Base-by-base conservation (phyloP, 2,329 filamentous ascomycete species). In the Trichoderma arundinaceum region DNA sequence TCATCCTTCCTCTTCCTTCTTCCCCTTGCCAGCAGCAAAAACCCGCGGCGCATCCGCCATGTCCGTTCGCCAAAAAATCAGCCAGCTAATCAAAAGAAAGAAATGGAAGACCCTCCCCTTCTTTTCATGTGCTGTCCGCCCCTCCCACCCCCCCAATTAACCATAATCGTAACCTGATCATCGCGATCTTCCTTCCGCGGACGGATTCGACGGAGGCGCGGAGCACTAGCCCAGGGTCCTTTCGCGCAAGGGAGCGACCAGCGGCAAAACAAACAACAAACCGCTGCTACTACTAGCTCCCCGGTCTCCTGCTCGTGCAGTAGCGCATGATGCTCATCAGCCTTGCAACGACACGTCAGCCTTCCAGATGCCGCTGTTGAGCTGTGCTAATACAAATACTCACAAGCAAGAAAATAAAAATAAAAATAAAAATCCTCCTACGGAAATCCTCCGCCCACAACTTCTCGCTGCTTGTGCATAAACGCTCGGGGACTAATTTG, bases 301-400 rank as follows among this genome's bases (percentile, higher is more conserved):
- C 57, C 19, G 44, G 44, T 43, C 39, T 59, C 56, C n/a, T 7
- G 39, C 39, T 28, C 49, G 9, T 62, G 59, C 59, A 53, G 59
- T 62, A 62, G 59, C 39, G 59, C 58, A 33, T n/a, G n/a, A 35
- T 39, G 17, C 17, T 17, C 59, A 62, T 62, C 59, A 53, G 59
- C 59, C 59, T 62, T 62, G 59, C 48, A 33, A 53, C 17, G 49
- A 62, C 59, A 62, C 59, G 59, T 62, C 59, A 62, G 59, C 59
- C 59, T 44, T 53, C 22, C 38, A 28, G 53, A 39, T 56, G 53
- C 33, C 46, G 17, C 35, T 61, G 39, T 39, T 22, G 15, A 41
- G 51, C 10, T n/a, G 15, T n/a, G 17, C 7, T n/a, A 10, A n/a
- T 32, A 49, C 43, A 13, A 38, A 43, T 15, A 15, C 59, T 44